These are phyloP conservation scores for Carex myosuroides DNA, from an alignment of 176 grass and related monocot genomes.

Conservation along the genomic window DNA sequence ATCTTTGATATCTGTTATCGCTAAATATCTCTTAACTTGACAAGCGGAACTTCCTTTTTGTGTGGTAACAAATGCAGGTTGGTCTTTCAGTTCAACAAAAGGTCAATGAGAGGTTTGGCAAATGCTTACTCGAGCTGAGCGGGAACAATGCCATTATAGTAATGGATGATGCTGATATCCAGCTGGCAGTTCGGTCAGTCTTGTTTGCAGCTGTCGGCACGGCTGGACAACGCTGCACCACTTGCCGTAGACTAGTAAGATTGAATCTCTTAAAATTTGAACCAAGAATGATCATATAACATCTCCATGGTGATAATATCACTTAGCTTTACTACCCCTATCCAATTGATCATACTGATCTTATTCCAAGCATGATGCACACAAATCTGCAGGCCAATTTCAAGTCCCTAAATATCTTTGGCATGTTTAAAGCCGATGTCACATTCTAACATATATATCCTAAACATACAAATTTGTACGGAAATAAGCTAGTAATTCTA, in stretches of 20 bases:
- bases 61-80: slow-evolving; percentile 46
- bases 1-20: background rate
- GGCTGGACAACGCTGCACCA: slow-evolving; percentile 92
- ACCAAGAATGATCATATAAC: background rate
- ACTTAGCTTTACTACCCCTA: background rate
- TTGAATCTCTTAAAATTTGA: background rate
- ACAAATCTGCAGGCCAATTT: background rate
- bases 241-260: slow-evolving; percentile 91
- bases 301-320: background rate
- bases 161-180: slow-evolving; percentile 98
- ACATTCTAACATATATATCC: slow-evolving; percentile 2
- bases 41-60: background rate
- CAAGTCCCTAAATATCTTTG: background rate
- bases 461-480: background rate
- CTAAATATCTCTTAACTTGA: background rate
- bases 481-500: slow-evolving; percentile 1
- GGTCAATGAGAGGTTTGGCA: slow-evolving; percentile 73
- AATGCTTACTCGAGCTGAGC: slow-evolving; percentile 97
- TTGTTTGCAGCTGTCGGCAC: slow-evolving; percentile 99
- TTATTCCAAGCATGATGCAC: background rate
- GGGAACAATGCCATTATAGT: slow-evolving; percentile 99
- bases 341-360: background rate
- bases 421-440: background rate
- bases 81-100: slow-evolving; percentile 79
- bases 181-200: slow-evolving; percentile 88